Conservation (phyloP, 441 rosid genomes). For the Adansonia rubrostipa region DNA sequence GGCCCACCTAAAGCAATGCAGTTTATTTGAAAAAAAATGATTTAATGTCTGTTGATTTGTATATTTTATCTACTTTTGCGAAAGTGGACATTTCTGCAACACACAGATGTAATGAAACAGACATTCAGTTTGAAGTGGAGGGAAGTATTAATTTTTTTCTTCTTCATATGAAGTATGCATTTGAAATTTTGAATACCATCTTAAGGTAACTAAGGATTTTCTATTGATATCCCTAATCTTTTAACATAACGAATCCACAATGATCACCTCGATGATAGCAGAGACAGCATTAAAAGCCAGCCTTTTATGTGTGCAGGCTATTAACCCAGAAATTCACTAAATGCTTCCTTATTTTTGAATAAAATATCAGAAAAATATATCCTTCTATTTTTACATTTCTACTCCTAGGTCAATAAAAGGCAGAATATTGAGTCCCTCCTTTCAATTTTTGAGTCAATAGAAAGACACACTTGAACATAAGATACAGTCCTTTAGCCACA, state of each 20-base stretch:
- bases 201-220: background rate
- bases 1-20: background rate
- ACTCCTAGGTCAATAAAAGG: background rate
- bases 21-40: background rate
- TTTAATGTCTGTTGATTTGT: background rate
- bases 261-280: background rate
- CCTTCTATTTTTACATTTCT: slow-evolving; percentile 4
- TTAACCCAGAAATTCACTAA: background rate
- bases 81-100: slow-evolving; percentile 6
- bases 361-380: slow-evolving; percentile 17
- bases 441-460: background rate
- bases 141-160: background rate
- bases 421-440: slow-evolving; percentile 11
- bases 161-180: background rate
- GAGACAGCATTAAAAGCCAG: background rate
- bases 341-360: background rate
- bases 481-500: background rate
- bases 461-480: background rate
- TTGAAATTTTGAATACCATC: slow-evolving; percentile 4
- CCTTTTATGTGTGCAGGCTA: background rate
- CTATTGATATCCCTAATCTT: background rate
- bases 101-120: background rate
- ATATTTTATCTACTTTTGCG: background rate
- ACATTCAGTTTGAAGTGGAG: background rate
- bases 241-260: background rate